phyloP scores from a whole-genome alignment of 2,329 filamentous ascomycete genomes.

The Ophiostoma sp. region DNA sequence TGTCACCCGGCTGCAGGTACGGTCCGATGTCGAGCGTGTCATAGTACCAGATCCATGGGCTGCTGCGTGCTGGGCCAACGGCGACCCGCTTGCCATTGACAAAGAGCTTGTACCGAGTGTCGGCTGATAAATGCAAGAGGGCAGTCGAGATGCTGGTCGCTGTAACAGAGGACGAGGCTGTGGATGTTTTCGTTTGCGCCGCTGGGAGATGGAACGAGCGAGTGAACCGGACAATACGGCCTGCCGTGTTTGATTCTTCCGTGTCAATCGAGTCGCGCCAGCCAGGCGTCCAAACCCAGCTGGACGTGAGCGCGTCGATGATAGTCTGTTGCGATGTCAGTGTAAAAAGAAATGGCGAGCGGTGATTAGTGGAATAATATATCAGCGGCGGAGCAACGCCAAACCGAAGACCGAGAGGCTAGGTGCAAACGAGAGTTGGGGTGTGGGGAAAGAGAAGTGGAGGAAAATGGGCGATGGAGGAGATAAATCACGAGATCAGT shows the following conservation, averaged over 20 bases:
- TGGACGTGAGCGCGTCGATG: conserved; percentile 40
- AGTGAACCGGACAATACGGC: conserved; percentile 38
- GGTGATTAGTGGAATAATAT: background rate
- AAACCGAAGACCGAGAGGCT: background rate
- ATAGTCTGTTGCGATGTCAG: conserved; percentile 32
- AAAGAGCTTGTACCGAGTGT: conserved; percentile 46
- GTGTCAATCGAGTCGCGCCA: conserved; percentile 37
- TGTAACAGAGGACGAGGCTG: background rate
- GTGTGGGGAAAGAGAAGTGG: background rate
- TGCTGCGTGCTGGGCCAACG: conserved; percentile 42
- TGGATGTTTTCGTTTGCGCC: conserved; percentile 18
- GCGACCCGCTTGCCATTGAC: conserved; percentile 42
- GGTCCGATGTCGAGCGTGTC: conserved; percentile 37
- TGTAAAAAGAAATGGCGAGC: background rate
- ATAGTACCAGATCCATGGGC: conserved; percentile 39
- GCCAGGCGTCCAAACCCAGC: conserved; percentile 42
- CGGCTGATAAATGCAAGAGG: conserved; percentile 37
- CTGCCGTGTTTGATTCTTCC: conserved; percentile 33
- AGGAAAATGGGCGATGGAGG: background rate
- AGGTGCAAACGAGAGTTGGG: background rate
- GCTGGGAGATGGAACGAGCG: conserved; percentile 32
- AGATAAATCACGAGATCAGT: too few relatives aligned
- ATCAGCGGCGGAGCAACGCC: background rate
- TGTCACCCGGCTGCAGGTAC: conserved; percentile 33
- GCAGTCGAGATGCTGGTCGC: conserved; percentile 23